Conservation (phyloP, 176 grass and related monocot genomes). For the Phragmites australis region DNA sequence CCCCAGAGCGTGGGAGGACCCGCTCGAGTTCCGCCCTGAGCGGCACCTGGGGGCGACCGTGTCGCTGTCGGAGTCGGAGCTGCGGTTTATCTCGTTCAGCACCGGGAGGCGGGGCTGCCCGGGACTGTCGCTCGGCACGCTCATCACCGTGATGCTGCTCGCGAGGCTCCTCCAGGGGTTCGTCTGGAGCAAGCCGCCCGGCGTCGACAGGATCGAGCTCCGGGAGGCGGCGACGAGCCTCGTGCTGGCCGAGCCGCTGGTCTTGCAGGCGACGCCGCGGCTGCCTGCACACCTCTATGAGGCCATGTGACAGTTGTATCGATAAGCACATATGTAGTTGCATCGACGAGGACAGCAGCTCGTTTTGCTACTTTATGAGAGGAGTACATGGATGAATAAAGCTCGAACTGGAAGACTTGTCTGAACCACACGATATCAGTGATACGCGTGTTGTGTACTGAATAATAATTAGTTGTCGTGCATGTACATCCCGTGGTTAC, state of each 20-base stretch:
- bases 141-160: conserved; percentile 35
- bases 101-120: conserved; percentile 34
- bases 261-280: conserved; percentile 8
- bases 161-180: conserved; percentile 47
- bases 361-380: too few relatives aligned
- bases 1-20: conserved; percentile 36
- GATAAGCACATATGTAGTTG: too few relatives aligned
- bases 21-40: conserved; percentile 35
- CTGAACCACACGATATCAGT: too few relatives aligned
- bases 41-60: conserved; percentile 23
- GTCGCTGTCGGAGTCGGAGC: conserved; percentile 27
- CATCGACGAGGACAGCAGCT: too few relatives aligned
- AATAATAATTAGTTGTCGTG: too few relatives aligned
- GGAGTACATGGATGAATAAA: too few relatives aligned
- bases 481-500: too few relatives aligned
- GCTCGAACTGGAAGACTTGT: too few relatives aligned
- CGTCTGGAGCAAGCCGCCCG: conserved; percentile 10
- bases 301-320: too few relatives aligned
- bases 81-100: conserved; percentile 44
- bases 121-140: conserved; percentile 12
- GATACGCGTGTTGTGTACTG: too few relatives aligned
- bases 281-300: conserved; percentile 14
- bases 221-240: conserved; percentile 24
- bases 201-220: neutral
- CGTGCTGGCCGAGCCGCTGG: neutral